Conservation (phyloP, 257 asterid genomes). For the Plantago ovata region DNA sequence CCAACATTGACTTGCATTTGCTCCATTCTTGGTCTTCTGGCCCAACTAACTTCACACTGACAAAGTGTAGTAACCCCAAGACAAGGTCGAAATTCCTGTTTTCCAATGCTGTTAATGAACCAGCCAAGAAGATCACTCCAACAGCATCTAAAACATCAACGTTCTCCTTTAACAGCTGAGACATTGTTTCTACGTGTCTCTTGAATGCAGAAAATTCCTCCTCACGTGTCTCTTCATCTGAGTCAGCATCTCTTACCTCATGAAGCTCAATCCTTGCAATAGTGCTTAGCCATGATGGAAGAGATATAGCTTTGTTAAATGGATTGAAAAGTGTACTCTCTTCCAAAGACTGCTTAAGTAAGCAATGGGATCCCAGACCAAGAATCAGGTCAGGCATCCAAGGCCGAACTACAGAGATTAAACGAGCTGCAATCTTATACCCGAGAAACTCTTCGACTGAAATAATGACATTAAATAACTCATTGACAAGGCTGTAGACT, state of each 20-base stretch:
- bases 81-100: slow-evolving; percentile 44
- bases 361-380: slow-evolving; percentile 56
- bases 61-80: slow-evolving; percentile 63
- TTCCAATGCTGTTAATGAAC: slow-evolving; percentile 40
- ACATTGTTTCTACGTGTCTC: slow-evolving; percentile 44
- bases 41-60: slow-evolving; percentile 51
- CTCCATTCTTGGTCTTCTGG: slow-evolving; percentile 43
- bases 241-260: slow-evolving; percentile 34
- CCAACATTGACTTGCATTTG: slow-evolving; percentile 48
- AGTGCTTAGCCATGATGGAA: slow-evolving; percentile 59
- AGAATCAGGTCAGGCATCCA: slow-evolving; percentile 84
- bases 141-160: slow-evolving; percentile 56
- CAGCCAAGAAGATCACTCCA: slow-evolving; percentile 47
- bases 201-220: slow-evolving; percentile 46
- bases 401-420: slow-evolving; percentile 48
- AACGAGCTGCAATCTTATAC: slow-evolving; percentile 51
- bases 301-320: slow-evolving; percentile 23
- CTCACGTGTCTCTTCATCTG: slow-evolving; percentile 36
- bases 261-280: slow-evolving; percentile 62
- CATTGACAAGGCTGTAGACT: slow-evolving; percentile 48
- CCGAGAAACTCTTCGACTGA: slow-evolving; percentile 72
- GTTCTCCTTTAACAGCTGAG: slow-evolving; percentile 45
- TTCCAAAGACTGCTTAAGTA: slow-evolving; percentile 37
- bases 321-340: slow-evolving; percentile 24
- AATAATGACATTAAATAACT: slow-evolving; percentile 49